Percentiles rank a stretch among this genome's conserved stretches.
These are phyloP conservation scores for Ogataea nitratoaversa DNA, from an alignment of 805 yeast genomes.

Conservation along the genomic window DNA sequence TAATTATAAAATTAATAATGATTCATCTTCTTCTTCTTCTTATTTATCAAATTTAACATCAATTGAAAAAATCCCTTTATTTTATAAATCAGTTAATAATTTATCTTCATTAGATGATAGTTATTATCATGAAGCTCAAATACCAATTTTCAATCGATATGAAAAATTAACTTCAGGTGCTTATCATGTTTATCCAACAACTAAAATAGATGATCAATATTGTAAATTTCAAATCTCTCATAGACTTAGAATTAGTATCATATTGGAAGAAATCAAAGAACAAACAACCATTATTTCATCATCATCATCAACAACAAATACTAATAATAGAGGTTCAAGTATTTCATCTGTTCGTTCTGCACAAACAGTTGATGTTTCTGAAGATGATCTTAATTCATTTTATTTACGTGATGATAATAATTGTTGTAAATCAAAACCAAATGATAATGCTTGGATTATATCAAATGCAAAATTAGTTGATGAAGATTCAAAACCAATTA, in stretches of 20 bases:
- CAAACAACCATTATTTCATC: neutral
- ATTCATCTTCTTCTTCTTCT: neutral
- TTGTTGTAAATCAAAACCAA: neutral
- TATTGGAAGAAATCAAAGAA: constrained; percentile 3
- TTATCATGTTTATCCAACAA: constrained; percentile 20
- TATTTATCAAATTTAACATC: constrained; percentile 6
- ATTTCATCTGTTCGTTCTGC: constrained; percentile 5
- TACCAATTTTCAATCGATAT: constrained; percentile 8
- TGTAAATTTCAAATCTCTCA: constrained; percentile 23
- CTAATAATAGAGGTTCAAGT: neutral
- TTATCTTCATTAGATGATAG: constrained; percentile 5
- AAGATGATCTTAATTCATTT: neutral
- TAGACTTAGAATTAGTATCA: constrained; percentile 9
- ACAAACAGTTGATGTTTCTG: constrained; percentile 5
- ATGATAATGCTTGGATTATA: constrained; percentile 12
- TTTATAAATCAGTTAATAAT: constrained; percentile 1
- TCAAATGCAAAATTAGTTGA: constrained; percentile 17
- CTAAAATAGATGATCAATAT: constrained; percentile 8
- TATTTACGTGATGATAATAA: no score
- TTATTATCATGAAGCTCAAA: constrained; percentile 4
- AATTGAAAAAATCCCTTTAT: constrained; percentile 18
- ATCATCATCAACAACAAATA: neutral
- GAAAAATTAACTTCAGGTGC: constrained; percentile 1
- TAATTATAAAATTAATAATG: constrained; percentile 5
- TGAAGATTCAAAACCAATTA: constrained; percentile 8